Evolutionary conservation across 148 eudicot genomes (phyloP).

Genomic region (Heliosperma pusillum): DNA sequence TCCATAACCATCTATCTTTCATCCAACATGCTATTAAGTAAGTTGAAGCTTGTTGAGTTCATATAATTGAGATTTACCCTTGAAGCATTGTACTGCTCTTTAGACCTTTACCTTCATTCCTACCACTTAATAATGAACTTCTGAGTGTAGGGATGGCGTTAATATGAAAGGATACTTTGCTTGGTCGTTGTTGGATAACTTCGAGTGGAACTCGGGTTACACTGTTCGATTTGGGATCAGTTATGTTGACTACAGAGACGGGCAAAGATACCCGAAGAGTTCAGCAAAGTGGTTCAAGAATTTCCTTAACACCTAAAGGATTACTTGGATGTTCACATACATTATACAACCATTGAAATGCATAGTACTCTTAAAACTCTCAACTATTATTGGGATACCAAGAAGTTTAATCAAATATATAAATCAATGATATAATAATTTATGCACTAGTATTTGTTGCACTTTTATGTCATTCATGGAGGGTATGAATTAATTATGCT

Average conservation of each 20-base stretch:
- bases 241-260: conserved; percentile 28
- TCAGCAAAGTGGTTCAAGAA: conserved; percentile 34
- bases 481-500: neutral
- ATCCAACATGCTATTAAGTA: conserved; percentile 22
- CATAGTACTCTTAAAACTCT: neutral
- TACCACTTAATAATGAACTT: neutral
- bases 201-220: conserved; percentile 32
- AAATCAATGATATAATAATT: neutral
- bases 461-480: neutral
- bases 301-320: conserved; percentile 12
- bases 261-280: conserved; percentile 30
- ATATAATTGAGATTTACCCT: neutral
- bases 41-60: neutral
- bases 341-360: neutral
- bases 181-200: conserved; percentile 36
- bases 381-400: neutral
- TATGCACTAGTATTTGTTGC: neutral
- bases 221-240: conserved; percentile 27
- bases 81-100: neutral
- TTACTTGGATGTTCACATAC: neutral
- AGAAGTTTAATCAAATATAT: neutral
- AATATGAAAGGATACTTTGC: conserved; percentile 33
- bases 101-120: neutral
- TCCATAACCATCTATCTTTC: conserved; percentile 29
- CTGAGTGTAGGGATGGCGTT: conserved; percentile 25